These are phyloP conservation scores for Backusella parvicylindrica DNA, from an alignment of 192 early-diverging fungal species.

Conservation along the genomic window DNA sequence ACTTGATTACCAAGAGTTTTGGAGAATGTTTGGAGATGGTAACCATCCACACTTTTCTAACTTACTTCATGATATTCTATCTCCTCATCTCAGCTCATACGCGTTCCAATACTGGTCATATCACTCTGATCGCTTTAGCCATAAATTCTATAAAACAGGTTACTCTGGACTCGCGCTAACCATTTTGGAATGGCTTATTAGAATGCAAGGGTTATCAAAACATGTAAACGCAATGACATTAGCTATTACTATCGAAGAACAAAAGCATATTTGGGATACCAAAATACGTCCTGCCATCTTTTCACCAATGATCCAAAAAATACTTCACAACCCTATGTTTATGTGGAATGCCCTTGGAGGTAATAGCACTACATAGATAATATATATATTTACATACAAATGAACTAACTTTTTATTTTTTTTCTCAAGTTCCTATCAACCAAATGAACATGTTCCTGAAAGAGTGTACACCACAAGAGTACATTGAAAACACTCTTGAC, in stretches of 20 bases:
- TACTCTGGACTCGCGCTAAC: constrained; percentile 77
- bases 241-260: constrained; percentile 54
- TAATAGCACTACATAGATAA: background rate
- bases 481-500: constrained; percentile 80
- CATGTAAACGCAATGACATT: constrained; percentile 54
- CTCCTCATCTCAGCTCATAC: constrained; percentile 62
- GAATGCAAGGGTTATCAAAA: constrained; percentile 51
- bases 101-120: constrained; percentile 81
- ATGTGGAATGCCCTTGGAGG: constrained; percentile 80
- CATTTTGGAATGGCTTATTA: constrained; percentile 59
- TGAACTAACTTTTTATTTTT: background rate
- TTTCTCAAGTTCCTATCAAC: constrained; percentile 64
- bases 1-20: constrained; percentile 64
- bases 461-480: constrained; percentile 75
- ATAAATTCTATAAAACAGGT: constrained; percentile 78
- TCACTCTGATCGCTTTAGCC: constrained; percentile 53
- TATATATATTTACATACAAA: background rate
- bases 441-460: constrained; percentile 83
- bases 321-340: constrained; percentile 76
- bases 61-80: constrained; percentile 64
- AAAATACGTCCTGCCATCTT: constrained; percentile 65
- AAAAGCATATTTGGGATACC: constrained; percentile 60
- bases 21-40: constrained; percentile 79
- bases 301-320: constrained; percentile 53
- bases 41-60: constrained; percentile 53